Base-by-base conservation (phyloP, 257 asterid genomes). In the Lantana camara region DNA sequence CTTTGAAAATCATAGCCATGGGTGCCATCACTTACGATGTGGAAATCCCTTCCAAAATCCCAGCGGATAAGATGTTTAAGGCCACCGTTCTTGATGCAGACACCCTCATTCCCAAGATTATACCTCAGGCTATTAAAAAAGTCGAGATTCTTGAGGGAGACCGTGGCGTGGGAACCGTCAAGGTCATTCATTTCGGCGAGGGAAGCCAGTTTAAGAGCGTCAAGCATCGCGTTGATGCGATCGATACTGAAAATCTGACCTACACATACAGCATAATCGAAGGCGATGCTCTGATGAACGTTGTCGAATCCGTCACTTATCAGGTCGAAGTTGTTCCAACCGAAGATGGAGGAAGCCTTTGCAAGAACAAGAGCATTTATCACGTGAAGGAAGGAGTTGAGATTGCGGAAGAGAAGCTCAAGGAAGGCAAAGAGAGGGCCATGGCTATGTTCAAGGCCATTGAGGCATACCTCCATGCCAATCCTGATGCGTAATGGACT, bases 51-150 rank as follows among this genome's bases (percentile, higher is more conserved):
- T 60, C 70, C 3, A 23, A 73, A 38, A 2, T 71, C 60, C 15
- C 78, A 0, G 71, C 76, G 1, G 41, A 67, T 7, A 72, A 62
- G 71, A 11, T 79, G 58, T 79, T 75, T 73, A 75, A 68, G 44
- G 76, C 76, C 19, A 9, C 74, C 3, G 24, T 68, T 32, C 34
- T 45, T 7, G 71, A 79, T 46, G 55, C 69, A 19, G 68, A 79
- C 23, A 68, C 29, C 67, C 64, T 75, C 63, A 24, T 79, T 1
- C 83, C 78, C 1, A 60, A 71, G 44, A 32, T 64, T 29, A 4
- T 75, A 63, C 78, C 83, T 3, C 47, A 70, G 3, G 67, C 69
- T 8, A 51, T 78, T 38, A 45, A 60, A 23, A 60, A 20, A 2
- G 67, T 60, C 30, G 56, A 60, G 7, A 30, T 60, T 9, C 21